Conservation (phyloP, 768 basidiomycete genomes). For the Lactarius hatsudake region DNA sequence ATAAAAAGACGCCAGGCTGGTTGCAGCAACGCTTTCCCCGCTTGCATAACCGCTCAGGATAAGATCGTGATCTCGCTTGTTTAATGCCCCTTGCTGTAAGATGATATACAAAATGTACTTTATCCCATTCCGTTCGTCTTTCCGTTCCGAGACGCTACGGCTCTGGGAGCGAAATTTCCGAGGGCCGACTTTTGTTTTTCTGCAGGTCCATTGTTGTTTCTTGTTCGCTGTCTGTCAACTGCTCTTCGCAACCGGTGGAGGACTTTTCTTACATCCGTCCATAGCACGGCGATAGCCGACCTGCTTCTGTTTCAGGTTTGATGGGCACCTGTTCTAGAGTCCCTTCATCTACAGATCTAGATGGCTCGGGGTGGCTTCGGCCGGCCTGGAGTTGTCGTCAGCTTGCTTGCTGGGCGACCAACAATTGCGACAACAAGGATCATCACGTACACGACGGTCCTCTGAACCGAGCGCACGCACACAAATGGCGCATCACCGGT, state of each 20-base stretch:
- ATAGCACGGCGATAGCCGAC: neutral
- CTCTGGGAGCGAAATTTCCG: neutral
- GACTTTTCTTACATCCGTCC: neutral
- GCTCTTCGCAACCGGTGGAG: neutral
- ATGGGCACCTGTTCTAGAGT: neutral
- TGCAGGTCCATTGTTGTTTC: neutral
- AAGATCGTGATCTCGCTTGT: conserved; percentile 9
- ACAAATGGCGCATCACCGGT: conserved; percentile 1
- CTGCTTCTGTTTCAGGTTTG: neutral
- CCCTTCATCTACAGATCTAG: neutral
- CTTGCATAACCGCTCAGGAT: neutral
- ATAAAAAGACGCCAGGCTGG: neutral
- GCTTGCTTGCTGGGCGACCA: neutral
- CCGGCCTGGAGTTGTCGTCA: neutral
- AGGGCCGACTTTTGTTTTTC: neutral
- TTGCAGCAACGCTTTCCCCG: conserved; percentile 6
- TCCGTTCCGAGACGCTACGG: neutral
- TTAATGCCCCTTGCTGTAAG: neutral
- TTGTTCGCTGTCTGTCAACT: neutral
- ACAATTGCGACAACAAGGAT: neutral
- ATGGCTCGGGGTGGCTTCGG: neutral
- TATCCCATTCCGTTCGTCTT: conserved; percentile 1
- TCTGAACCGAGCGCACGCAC: conserved; percentile 8
- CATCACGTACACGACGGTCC: conserved; percentile 1
- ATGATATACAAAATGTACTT: neutral